Base-by-base conservation (phyloP, 2,329 filamentous ascomycete genomes). In the Diplodia intermedia region DNA sequence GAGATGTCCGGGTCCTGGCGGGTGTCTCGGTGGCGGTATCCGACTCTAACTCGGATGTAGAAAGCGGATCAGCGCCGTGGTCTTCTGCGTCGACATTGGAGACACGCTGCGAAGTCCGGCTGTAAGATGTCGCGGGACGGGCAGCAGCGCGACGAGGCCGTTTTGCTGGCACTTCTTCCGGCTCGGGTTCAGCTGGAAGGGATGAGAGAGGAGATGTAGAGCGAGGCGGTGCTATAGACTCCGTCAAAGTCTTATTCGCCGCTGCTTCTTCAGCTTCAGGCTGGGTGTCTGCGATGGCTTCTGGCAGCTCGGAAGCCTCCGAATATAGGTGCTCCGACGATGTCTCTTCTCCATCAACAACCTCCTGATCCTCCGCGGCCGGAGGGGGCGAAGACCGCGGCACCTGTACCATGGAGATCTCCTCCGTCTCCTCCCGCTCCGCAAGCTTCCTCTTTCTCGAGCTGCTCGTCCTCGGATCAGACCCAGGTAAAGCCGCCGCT, bases 161-260 rank as follows among this genome's bases (percentile, higher is more conserved):
- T 3, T 67, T 60, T 33, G 53, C 47, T n/a, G 29, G 70, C 67
- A n/a, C 36, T 20, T 71, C 70, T 65, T 73, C 70, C 14, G 69
- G 65, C 62, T 75, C 72, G 11, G 18, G 40, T 26, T 33, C 49
- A n/a, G 15, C 11, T 4, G 49, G 29, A 15, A 55, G 3, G 33
- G 47, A 47, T 9, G 52, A 65, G 50, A 69, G 33, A 3, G 43
- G 26, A 54, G 81, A 83, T 69, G 81, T 82, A 54, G 81, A 82
- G 68, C 75, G 74, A 20, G 82, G 82, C 43, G 81, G 78, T 8
- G 81, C 81, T 75, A 81, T 77, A 1, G 80, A 83, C 20, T 79
- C 78, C 57, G 71, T 15, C 6, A 6, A 20, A 5, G 31, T 33
- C 23, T 20, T 54, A 20, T 33, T 20, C 11, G n/a, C 43, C 54